These are phyloP conservation scores for Anisodus acutangulus DNA, from an alignment of 257 asterid species.

Conservation along the genomic window DNA sequence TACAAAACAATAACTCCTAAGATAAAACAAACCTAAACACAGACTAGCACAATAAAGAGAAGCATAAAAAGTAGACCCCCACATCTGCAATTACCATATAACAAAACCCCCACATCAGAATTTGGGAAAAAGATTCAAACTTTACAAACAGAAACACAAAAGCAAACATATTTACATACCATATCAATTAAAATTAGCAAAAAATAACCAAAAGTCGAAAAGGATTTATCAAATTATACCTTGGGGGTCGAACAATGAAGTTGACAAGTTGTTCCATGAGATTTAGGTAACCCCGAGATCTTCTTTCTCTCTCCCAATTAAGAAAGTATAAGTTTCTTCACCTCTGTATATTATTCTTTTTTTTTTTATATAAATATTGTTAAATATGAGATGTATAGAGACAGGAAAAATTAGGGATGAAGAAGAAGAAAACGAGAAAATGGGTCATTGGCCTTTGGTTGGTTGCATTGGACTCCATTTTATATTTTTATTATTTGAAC, in stretches of 20 bases:
- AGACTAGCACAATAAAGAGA: constrained; percentile 9
- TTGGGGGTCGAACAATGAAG: constrained; percentile 97
- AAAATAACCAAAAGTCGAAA: not conserved
- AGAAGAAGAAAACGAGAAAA: constrained; percentile 22
- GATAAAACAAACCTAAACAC: constrained; percentile 11
- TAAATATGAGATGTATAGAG: not conserved
- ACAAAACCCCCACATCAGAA: constrained; percentile 31
- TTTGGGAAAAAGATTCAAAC: constrained; percentile 38
- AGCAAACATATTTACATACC: not conserved
- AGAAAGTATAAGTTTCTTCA: constrained; percentile 7
- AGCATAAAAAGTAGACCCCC: constrained; percentile 8
- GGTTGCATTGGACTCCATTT: constrained; percentile 19
- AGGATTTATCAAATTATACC: constrained; percentile 49
- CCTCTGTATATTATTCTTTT: not conserved
- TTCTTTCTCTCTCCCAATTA: constrained; percentile 31
- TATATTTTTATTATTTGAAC: not conserved
- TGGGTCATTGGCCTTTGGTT: not conserved
- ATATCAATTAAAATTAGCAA: not conserved
- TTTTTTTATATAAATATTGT: not conserved
- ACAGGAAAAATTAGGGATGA: not conserved
- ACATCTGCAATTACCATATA: constrained; percentile 18
- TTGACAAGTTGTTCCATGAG: constrained; percentile 93
- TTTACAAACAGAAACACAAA: constrained; percentile 20
- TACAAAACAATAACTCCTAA: constrained; percentile 25
- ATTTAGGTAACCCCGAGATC: constrained; percentile 55